These are phyloP conservation scores for Solanum habrochaites DNA, from an alignment of 257 asterid species.

Conservation along the genomic window DNA sequence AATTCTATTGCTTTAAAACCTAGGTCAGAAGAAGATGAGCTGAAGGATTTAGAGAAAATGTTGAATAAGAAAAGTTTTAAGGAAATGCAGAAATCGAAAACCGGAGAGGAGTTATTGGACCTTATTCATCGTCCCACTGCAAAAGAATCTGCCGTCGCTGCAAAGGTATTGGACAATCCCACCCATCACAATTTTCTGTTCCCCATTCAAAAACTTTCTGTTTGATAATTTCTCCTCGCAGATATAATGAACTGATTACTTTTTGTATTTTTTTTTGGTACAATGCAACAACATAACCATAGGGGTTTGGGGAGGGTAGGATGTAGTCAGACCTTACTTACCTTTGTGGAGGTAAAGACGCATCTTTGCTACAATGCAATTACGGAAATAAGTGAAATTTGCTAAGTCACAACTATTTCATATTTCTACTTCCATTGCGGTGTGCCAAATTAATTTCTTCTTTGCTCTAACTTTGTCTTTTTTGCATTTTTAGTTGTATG, in stretches of 20 bases:
- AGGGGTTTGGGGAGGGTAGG: neutral
- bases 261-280: neutral
- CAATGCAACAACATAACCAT: neutral
- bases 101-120: constrained; percentile 94
- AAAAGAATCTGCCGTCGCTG: constrained; percentile 83
- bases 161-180: constrained; percentile 38
- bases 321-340: neutral
- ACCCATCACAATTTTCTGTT: neutral
- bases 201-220: neutral
- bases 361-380: neutral
- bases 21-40: constrained; percentile 85
- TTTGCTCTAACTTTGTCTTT: neutral
- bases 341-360: neutral
- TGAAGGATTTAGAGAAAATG: constrained; percentile 87
- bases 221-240: neutral
- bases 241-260: neutral
- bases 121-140: constrained; percentile 96
- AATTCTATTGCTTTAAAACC: constrained; percentile 53
- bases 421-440: neutral
- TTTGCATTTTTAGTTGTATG: neutral
- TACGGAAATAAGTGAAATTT: neutral
- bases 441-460: neutral
- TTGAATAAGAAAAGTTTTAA: constrained; percentile 76
- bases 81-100: constrained; percentile 88
- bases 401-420: neutral